phyloP scores from a whole-genome alignment of 2,329 filamentous ascomycete species.

The Neonectria neomacrospora region DNA sequence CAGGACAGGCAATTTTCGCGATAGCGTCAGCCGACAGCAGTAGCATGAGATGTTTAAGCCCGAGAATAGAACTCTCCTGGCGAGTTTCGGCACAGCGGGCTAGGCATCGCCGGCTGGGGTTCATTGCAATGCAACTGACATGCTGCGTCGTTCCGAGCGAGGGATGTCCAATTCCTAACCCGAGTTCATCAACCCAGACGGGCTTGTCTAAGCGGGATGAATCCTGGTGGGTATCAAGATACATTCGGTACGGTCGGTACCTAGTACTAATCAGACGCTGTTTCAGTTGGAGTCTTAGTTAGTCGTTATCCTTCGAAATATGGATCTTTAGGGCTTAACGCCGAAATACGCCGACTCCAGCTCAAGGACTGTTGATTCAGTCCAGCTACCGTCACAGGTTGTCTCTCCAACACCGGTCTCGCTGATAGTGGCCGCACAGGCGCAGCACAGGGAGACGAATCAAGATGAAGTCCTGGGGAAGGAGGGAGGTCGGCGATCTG shows the following conservation, averaged over 20 bases:
- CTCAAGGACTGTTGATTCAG: background rate
- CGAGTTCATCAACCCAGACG: background rate
- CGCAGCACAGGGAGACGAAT: constrained; percentile 7
- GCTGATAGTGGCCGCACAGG: background rate
- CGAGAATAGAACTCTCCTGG: background rate
- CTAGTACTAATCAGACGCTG: background rate
- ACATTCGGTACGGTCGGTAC: background rate
- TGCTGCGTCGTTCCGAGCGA: background rate
- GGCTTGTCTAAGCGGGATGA: background rate
- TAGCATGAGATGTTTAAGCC: background rate
- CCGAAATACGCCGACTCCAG: background rate
- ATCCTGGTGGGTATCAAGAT: background rate
- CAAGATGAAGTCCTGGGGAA: background rate
- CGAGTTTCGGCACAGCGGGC: background rate
- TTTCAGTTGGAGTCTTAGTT: background rate
- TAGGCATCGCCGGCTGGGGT: background rate
- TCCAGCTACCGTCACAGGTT: background rate
- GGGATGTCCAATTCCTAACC: background rate
- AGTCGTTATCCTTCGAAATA: background rate
- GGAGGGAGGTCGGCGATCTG: constrained; percentile 26
- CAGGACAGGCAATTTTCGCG: background rate
- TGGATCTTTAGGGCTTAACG: background rate
- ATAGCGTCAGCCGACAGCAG: background rate
- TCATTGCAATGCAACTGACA: background rate
- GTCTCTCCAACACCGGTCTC: constrained; percentile 2